Base-by-base conservation (phyloP, 495 filamentous ascomycete genomes). In the Podospora didyma region DNA sequence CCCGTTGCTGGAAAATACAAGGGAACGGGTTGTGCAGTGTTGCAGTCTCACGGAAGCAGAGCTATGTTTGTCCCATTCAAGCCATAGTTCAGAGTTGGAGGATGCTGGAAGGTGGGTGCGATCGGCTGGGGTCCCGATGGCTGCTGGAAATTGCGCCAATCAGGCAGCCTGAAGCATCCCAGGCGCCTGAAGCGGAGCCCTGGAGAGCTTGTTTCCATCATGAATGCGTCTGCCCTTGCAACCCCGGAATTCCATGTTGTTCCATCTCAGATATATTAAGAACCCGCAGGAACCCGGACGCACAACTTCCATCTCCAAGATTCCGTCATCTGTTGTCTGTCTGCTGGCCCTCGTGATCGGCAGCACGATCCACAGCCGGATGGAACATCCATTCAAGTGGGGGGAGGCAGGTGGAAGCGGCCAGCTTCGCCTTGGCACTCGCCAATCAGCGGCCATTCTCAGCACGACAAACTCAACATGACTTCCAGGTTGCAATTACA, bases 21-120 rank as follows among this genome's bases (percentile, higher is more conserved):
- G 59, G 63, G 23, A 48, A 44, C 2, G 7, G 19, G 37, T 44
- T 41, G n/a, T 45, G 21, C 49, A 55, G 35, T 26, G 66, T 69
- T 60, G 63, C 59, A 69, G 53, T 69, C 41, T 63, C 22, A 49
- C 66, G 66, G 66, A 69, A 55, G 56, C 39, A 60, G 26, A 45
- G 48, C 41, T 14, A 9, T 34, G 41, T 37, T 3, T 57, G 48
- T 57, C 63, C 58, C 39, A 22, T 66, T 66, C 48, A 39, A 60
- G 58, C 22, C 34, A 28, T 44, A 49, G 50, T 23, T 28, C 41
- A 19, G 42, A 42, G 28, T 53, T 54, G 50, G 37, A 14, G 11
- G 28, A 31, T 17, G 46, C 16, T 35, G 34, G n/a, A 7, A 20
- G n/a, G 49, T 53, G 56, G 56, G 49, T 20, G 42, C 44, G n/a